These are phyloP conservation scores for Elsinoe batatas DNA, from an alignment of 2,329 filamentous ascomycete genomes.

Conservation along the genomic window DNA sequence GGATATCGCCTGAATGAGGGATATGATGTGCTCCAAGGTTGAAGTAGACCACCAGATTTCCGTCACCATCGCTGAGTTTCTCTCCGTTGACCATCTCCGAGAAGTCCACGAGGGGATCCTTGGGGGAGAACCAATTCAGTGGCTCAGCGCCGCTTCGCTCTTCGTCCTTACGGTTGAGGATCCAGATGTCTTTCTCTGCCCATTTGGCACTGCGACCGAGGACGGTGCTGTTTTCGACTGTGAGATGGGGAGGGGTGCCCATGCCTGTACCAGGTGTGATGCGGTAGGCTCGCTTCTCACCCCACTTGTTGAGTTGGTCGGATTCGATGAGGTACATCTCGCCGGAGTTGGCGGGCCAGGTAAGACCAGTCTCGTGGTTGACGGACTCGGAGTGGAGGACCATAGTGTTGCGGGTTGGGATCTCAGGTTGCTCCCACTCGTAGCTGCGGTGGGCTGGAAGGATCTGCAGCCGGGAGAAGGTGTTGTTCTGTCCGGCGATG, in stretches of 20 bases:
- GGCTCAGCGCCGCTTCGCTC: slow-evolving; percentile 40
- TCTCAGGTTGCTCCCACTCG: slow-evolving; percentile 23
- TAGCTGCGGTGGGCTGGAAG: slow-evolving; percentile 24
- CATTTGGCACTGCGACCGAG: slow-evolving; percentile 39
- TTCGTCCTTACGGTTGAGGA: slow-evolving; percentile 43
- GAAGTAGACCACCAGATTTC: slow-evolving; percentile 37
- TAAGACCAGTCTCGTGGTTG: slow-evolving; percentile 22
- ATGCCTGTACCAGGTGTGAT: slow-evolving; percentile 30
- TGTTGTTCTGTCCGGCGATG: slow-evolving; percentile 29
- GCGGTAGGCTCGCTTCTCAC: slow-evolving; percentile 34
- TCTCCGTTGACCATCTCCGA: slow-evolving; percentile 41
- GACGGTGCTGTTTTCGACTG: slow-evolving; percentile 40
- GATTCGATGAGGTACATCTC: slow-evolving; percentile 34
- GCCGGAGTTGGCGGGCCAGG: slow-evolving; percentile 31
- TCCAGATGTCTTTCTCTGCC: slow-evolving; percentile 43
- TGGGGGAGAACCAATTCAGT: slow-evolving; percentile 36
- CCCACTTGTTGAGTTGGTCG: slow-evolving; percentile 32
- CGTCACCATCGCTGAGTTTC: slow-evolving; percentile 31
- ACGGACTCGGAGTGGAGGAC: slow-evolving; percentile 22
- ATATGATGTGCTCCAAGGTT: slow-evolving; percentile 46
- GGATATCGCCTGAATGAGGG: slow-evolving; percentile 27
- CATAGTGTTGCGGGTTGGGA: slow-evolving; percentile 25
- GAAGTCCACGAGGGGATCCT: slow-evolving; percentile 44
- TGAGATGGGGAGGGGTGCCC: slow-evolving; percentile 35
- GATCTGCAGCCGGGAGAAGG: slow-evolving; percentile 25